Evolutionary conservation across 2,329 filamentous ascomycete genomes (phyloP), one percentile per base, ranked within the genome.

Genomic region (Ceratocystiopsis minuta): DNA sequence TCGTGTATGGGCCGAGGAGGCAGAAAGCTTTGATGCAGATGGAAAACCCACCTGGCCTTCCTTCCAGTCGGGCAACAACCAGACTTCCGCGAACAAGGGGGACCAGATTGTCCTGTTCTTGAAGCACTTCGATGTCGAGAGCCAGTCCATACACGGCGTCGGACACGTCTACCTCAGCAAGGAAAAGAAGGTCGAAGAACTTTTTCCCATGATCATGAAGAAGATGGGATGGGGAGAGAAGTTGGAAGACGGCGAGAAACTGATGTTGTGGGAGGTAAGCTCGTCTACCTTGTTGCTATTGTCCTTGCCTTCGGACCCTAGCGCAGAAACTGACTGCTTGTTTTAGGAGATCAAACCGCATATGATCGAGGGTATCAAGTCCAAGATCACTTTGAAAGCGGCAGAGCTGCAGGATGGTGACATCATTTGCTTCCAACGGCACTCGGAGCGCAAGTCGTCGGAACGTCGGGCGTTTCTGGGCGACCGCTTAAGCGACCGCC

Each of bases 351-450:
- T 98, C 61, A 98, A 96, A 61, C 86, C 87, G 40, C 83, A 77
- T 46, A 96, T 96, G 87, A 94, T 98, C 50, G 92, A 98, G 55
- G 70, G 74, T 7, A 80, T 98, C 66, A 96, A 95, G 61, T 72
- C 79, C 0, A 96, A 94, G 62, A 77, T 85, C 54, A 85, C 86
- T 0, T 69, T 98, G 45, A 82, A 86, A 50, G 78, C 83, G 45
- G 90, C 90, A 2, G 92, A 98, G 57, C 80, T 98, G 18, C 88
- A 96, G 56, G 88, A 98, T 53, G 90, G 90, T 39, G 90, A 98
- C 55, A 93, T 98, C 50, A 76, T 98, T 43, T 94, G 87, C 55
- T 95, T 96, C 62, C 90, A 98, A 57, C 73, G 74, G 45, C 64
- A 70, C 20, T 61, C 56, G 1, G 70, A 73, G 38, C 60, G 60